Evolutionary conservation across 441 rosid genomes (phyloP).

Genomic region (Eutrema salsugineum): DNA sequence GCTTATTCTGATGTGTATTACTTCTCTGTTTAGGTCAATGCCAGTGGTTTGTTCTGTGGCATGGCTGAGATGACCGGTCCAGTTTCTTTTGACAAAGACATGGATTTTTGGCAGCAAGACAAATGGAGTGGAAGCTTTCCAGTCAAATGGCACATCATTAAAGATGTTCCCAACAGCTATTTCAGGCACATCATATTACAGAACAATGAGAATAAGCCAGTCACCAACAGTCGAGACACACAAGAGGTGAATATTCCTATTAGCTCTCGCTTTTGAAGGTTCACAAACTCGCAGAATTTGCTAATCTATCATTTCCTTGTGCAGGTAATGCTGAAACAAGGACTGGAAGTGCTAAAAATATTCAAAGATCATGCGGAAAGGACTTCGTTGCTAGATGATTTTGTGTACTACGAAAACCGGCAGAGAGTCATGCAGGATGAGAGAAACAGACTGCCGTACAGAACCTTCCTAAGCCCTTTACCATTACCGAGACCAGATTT

Average conservation of each 20-base stretch:
- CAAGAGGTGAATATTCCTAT: slow-evolving; percentile 63
- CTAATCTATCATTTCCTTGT: background rate
- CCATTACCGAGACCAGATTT: slow-evolving; percentile 40
- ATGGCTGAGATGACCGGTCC: slow-evolving; percentile 92
- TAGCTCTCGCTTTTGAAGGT: background rate
- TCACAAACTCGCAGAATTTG: no score
- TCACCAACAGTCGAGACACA: slow-evolving; percentile 96
- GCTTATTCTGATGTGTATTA: slow-evolving; percentile 3
- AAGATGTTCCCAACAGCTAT: slow-evolving; percentile 74
- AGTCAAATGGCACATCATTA: slow-evolving; percentile 87
- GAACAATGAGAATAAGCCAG: slow-evolving; percentile 93
- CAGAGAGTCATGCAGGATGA: slow-evolving; percentile 81
- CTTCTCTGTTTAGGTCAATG: slow-evolving; percentile 61
- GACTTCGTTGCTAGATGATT: slow-evolving; percentile 83
- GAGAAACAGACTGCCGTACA: slow-evolving; percentile 47
- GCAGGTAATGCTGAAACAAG: slow-evolving; percentile 74
- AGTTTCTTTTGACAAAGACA: slow-evolving; percentile 70
- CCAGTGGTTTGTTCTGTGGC: slow-evolving; percentile 95
- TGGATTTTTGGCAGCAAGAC: slow-evolving; percentile 98
- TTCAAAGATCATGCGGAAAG: slow-evolving; percentile 53
- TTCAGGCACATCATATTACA: slow-evolving; percentile 77
- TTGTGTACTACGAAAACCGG: slow-evolving; percentile 76
- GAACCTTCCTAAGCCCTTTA: slow-evolving; percentile 43
- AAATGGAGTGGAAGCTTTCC: slow-evolving; percentile 93
- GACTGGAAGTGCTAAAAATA: slow-evolving; percentile 76